Percentiles rank a stretch among this genome's conserved stretches.
phyloP scores from a whole-genome alignment of 345 rosid species.

The Chamaenerion angustifolium region DNA sequence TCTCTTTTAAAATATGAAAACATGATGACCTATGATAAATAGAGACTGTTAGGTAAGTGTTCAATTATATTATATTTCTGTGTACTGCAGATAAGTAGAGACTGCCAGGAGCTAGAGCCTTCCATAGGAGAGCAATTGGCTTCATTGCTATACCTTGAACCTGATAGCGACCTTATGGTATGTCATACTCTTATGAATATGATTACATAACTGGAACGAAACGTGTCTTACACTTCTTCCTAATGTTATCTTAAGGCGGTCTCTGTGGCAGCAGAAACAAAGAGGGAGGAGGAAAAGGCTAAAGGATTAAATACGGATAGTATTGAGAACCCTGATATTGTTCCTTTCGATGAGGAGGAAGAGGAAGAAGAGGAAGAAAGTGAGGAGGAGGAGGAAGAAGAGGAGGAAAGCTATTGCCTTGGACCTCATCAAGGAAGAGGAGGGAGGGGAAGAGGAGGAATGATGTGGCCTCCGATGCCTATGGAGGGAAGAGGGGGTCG shows the following conservation, averaged over 20 bases:
- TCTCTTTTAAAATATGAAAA: too few relatives aligned
- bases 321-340: conserved; percentile 83
- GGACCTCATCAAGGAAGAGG: conserved; percentile 35
- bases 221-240: not conserved
- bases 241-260: conserved; percentile 49
- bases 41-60: not conserved
- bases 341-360: conserved; percentile 94
- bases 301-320: conserved; percentile 82
- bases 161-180: conserved; percentile 99
- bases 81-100: conserved; percentile 70
- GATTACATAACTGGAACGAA: not conserved
- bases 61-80: not conserved
- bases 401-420: conserved; percentile 39
- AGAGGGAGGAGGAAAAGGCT: conserved; percentile 95
- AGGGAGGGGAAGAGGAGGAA: conserved; percentile 90
- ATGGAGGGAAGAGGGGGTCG: conserved; percentile 53
- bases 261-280: conserved; percentile 79
- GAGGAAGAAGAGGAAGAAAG: conserved; percentile 97
- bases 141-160: conserved; percentile 83
- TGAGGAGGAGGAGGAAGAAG: conserved; percentile 55
- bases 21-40: too few relatives aligned
- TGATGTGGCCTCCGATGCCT: conserved; percentile 94
- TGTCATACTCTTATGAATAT: conserved; percentile 7
- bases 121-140: conserved; percentile 93
- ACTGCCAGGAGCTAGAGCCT: conserved; percentile 94